Evolutionary conservation across 1,284 basidiomycete species (phyloP), one percentile per base, ranked within the genome.

Genomic region (Flammula alnicola): DNA sequence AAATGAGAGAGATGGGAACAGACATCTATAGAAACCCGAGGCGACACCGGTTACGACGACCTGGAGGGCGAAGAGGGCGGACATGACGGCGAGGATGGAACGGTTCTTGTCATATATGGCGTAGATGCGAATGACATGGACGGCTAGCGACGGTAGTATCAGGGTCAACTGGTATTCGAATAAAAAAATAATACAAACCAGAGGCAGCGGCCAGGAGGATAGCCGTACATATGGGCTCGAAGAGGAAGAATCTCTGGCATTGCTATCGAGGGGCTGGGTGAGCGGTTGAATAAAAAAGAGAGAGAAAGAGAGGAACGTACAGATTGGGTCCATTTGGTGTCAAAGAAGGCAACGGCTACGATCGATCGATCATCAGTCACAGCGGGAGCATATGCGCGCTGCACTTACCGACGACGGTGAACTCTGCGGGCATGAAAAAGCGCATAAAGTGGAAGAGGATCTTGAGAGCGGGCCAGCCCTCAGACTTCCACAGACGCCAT

Each of bases 171-270:
- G 11, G 3, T 14, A 22, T 26, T n/a, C n/a, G 26, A 20, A 36
- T 16, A n/a, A 20, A 46, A 40, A 49, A 40, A 16, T 14, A 44
- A 45, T n/a, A 59, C 71, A 22, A 47, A 81, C 79, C 70, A n/a
- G 89, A 90, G 42, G 83, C 78, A 14, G 80, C 78, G 23, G 84
- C 86, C 44, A 91, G 76, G 29, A 91, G 78, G 59, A 91, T 72
- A 3, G 88, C 88, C 12, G 89, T 91, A 63, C 82, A 83, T 60
- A 92, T 90, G 55, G 89, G 89, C 60, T 92, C 89, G 59, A 91
- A 91, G 11, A 91, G 80, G 70, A 78, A 91, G 70, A 91, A 49
- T 22, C 7, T 10, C 33, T 42, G 47, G 25, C 32, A 49, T 36
- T 36, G 41, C 29, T 32, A 20, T 22, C n/a, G n/a, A n/a, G 35